Conservation (phyloP, 2,329 filamentous ascomycete species). For the Fusarium fujikuroi region DNA sequence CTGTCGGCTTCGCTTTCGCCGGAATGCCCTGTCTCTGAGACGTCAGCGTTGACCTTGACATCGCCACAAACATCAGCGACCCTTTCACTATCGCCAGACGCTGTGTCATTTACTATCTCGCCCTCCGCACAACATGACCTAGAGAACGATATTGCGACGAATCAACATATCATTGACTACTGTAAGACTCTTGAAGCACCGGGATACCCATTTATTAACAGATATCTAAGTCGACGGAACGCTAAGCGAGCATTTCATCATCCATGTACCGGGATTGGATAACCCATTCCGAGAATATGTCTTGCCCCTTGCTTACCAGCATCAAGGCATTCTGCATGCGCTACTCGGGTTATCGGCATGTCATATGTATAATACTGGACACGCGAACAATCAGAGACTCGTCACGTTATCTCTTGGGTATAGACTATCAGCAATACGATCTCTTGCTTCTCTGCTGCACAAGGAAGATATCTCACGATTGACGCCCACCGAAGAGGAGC, state of each 20-base stretch:
- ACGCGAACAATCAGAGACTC: conserved; percentile 5
- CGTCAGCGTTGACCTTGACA: background rate
- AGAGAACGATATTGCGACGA: conserved; percentile 3
- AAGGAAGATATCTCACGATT: conserved; percentile 33
- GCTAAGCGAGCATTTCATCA: conserved; percentile 35
- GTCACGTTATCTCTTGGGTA: conserved; percentile 35
- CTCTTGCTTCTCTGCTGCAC: conserved; percentile 30
- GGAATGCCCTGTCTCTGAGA: background rate
- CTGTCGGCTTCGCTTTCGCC: background rate
- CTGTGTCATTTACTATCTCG: background rate
- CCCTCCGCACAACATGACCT: background rate
- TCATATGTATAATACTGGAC: conserved; percentile 36
- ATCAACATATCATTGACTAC: conserved; percentile 16
- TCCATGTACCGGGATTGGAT: conserved; percentile 27
- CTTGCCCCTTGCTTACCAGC: conserved; percentile 38
- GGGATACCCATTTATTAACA: background rate
- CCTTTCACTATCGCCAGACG: background rate
- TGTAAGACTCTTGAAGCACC: background rate
- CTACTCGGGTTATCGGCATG: conserved; percentile 43
- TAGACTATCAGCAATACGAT: conserved; percentile 38
- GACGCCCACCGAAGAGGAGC: conserved; percentile 32
- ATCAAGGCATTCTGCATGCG: conserved; percentile 44
- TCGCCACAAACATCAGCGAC: conserved; percentile 5
- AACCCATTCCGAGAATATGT: conserved; percentile 41
- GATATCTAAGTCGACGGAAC: conserved; percentile 28